Evolutionary conservation across 495 filamentous ascomycete species (phyloP).

Genomic region (Aspergillus heteromorphus): DNA sequence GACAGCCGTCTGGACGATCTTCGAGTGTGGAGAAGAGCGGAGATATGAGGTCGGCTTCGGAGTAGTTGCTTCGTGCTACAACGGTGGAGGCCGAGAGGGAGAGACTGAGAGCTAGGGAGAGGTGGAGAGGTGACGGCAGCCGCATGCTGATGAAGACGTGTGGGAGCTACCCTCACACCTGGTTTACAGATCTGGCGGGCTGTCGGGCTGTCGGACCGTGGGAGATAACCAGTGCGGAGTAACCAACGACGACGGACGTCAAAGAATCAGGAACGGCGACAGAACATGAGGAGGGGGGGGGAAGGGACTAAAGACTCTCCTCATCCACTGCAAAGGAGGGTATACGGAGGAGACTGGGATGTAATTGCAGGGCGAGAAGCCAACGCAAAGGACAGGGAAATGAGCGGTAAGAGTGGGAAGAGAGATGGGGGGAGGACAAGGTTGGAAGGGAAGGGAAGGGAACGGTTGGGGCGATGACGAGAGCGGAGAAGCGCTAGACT

Average conservation of each 20-base stretch:
- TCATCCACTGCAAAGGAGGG: not conserved
- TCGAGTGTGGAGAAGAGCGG: slow-evolving; percentile 46
- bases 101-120: slow-evolving; percentile 23
- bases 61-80: slow-evolving; percentile 29
- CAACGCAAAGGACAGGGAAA: not conserved
- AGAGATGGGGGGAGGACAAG: slow-evolving; percentile 18
- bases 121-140: slow-evolving; percentile 19
- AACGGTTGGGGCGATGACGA: slow-evolving; percentile 31
- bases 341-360: not conserved
- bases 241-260: slow-evolving; percentile 7
- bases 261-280: not conserved
- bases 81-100: slow-evolving; percentile 18
- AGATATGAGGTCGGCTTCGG: slow-evolving; percentile 23
- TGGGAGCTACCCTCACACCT: not conserved
- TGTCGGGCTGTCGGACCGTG: not conserved
- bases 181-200: slow-evolving; percentile 1
- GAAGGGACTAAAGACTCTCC: not conserved
- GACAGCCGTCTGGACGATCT: slow-evolving; percentile 55
- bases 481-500: slow-evolving; percentile 28
- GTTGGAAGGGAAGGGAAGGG: slow-evolving; percentile 8
- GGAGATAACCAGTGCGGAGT: slow-evolving; percentile 12
- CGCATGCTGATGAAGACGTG: slow-evolving; percentile 24
- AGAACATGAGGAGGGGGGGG: not conserved
- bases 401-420: slow-evolving; percentile 9
- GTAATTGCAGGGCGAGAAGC: not conserved